Evolutionary conservation across 1,284 basidiomycete genomes (phyloP).

Genomic region (Pyrrhoderma lamaoense): DNA sequence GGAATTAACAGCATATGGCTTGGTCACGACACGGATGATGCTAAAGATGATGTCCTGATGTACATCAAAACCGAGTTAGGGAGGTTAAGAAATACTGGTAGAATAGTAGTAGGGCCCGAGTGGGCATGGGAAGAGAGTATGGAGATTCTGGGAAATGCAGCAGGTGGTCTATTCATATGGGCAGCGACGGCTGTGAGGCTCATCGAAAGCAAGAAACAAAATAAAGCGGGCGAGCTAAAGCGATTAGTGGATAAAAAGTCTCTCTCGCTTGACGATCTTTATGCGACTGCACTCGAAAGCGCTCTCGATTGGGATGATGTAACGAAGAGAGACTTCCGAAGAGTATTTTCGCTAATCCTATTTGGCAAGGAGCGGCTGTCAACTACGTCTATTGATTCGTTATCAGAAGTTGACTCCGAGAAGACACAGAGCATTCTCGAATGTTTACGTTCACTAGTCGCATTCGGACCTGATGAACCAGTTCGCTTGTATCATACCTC

Average conservation of each 20-base stretch:
- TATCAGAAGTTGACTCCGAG: neutral
- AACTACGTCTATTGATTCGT: neutral
- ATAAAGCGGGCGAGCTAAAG: too few relatives aligned
- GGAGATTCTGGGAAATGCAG: slow-evolving; percentile 21
- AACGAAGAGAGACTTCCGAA: neutral
- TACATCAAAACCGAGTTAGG: too few relatives aligned
- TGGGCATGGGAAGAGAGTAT: slow-evolving; percentile 16
- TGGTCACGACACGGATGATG: too few relatives aligned
- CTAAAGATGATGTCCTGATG: too few relatives aligned
- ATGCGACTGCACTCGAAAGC: neutral
- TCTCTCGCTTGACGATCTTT: neutral
- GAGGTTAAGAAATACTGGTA: too few relatives aligned
- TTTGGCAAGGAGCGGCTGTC: neutral
- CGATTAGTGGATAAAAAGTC: neutral
- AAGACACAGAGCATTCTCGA: too few relatives aligned
- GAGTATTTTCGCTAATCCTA: neutral
- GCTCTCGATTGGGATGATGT: neutral
- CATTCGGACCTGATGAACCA: neutral
- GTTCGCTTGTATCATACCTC: neutral
- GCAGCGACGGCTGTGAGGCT: slow-evolving; percentile 25
- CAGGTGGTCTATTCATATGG: slow-evolving; percentile 26
- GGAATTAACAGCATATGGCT: too few relatives aligned
- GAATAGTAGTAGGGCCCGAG: neutral
- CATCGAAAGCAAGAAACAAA: too few relatives aligned
- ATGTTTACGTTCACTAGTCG: too few relatives aligned